phyloP scores from a whole-genome alignment of 306 rosid genomes.

The Comarum palustre region DNA sequence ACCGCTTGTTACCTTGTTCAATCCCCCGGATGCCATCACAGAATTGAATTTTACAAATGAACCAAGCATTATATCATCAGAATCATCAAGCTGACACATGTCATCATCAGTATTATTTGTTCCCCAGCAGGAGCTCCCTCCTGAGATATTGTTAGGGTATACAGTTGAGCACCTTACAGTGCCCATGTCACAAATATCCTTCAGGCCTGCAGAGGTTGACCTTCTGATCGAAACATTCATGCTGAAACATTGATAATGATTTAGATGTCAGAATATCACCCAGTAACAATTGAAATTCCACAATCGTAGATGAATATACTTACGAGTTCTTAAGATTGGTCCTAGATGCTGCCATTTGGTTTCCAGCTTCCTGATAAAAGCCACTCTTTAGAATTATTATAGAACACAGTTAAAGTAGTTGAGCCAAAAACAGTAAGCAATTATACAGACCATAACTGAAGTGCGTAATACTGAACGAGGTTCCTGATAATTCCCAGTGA shows the following conservation, averaged over 20 bases:
- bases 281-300: slow-evolving; percentile 18
- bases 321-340: slow-evolving; percentile 56
- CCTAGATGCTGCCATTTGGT: slow-evolving; percentile 43
- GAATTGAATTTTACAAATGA: slow-evolving; percentile 53
- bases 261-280: slow-evolving; percentile 20
- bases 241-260: slow-evolving; percentile 40
- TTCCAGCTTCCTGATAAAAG: slow-evolving; percentile 55
- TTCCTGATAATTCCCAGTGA: slow-evolving; percentile 52
- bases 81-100: slow-evolving; percentile 74
- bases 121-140: slow-evolving; percentile 46
- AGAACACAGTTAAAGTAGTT: slow-evolving; percentile 19
- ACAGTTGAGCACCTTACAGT: slow-evolving; percentile 56
- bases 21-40: slow-evolving; percentile 38
- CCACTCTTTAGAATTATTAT: slow-evolving; percentile 7
- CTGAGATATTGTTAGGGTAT: slow-evolving; percentile 39
- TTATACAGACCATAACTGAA: slow-evolving; percentile 59
- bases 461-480: slow-evolving; percentile 37
- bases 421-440: slow-evolving; percentile 20
- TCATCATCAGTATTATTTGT: slow-evolving; percentile 53
- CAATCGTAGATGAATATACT: slow-evolving; percentile 32
- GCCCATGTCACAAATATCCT: slow-evolving; percentile 70
- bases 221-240: slow-evolving; percentile 42
- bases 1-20: slow-evolving; percentile 50
- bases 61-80: slow-evolving; percentile 51
- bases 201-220: slow-evolving; percentile 59